phyloP scores from a whole-genome alignment of 2,329 filamentous ascomycete genomes.

The Paramyrothecium roridum region DNA sequence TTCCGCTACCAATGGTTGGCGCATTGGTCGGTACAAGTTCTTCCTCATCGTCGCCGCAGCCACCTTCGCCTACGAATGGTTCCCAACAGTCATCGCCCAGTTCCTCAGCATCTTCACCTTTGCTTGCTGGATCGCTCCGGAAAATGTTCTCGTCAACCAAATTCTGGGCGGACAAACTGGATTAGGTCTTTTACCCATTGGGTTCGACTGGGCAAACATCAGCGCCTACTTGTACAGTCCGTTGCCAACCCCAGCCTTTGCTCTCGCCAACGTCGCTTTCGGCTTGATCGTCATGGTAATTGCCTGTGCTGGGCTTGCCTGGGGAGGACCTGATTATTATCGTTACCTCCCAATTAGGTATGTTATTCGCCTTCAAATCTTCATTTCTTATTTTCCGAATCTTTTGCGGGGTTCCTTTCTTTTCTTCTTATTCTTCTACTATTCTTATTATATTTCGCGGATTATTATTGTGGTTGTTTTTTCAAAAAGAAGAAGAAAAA shows the following conservation, averaged over 20 bases:
- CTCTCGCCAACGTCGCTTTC: constrained; percentile 42
- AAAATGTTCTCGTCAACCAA: constrained; percentile 52
- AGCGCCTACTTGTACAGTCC: constrained; percentile 39
- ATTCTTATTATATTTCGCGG: constrained; percentile 35
- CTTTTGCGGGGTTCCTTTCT: too few species aligned
- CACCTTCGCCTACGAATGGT: constrained; percentile 51
- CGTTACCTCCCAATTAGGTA: background rate
- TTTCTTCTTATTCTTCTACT: constrained; percentile 54
- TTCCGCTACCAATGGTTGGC: constrained; percentile 38
- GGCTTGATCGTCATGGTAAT: constrained; percentile 30
- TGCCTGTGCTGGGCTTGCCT: background rate
- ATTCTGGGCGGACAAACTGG: constrained; percentile 53
- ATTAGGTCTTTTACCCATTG: constrained; percentile 50
- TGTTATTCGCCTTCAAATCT: background rate
- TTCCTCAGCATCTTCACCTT: constrained; percentile 53
- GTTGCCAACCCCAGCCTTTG: constrained; percentile 36
- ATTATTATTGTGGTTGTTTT: too few species aligned
- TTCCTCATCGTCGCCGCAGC: constrained; percentile 37
- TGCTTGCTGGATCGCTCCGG: constrained; percentile 51
- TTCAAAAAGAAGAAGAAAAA: too few species aligned
- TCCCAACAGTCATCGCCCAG: constrained; percentile 47
- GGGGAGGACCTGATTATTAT: background rate
- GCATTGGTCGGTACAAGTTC: constrained; percentile 41
- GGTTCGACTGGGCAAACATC: constrained; percentile 43
- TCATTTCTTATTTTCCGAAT: constrained; percentile 37